A percentile compares a stretch with the other conserved stretches of the same genome.
Conservation (phyloP, 805 yeast species). For the Pichia exigua region DNA sequence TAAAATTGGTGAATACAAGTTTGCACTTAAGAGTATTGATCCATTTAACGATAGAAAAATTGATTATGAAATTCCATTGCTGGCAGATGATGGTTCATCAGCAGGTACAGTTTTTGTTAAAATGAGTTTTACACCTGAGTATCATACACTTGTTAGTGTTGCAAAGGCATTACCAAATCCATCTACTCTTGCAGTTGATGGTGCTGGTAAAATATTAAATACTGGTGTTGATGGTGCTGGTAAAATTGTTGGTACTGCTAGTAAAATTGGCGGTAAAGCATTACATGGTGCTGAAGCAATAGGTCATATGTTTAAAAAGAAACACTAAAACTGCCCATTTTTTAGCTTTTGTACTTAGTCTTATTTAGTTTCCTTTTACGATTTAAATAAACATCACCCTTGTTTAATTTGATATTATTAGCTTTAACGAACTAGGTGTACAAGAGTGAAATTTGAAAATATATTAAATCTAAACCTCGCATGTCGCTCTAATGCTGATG, state of each 20-base stretch:
- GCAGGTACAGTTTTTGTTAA: slow-evolving; percentile 61
- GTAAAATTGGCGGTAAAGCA: slow-evolving; percentile 46
- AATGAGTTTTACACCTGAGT: slow-evolving; percentile 62
- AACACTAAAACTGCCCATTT: slow-evolving; percentile 10
- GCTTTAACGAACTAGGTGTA: too few species aligned
- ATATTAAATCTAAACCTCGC: too few species aligned
- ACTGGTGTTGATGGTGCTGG: slow-evolving; percentile 34
- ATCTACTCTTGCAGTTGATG: slow-evolving; percentile 34
- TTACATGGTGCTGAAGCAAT: slow-evolving; percentile 36
- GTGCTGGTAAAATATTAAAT: slow-evolving; percentile 40
- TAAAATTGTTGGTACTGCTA: slow-evolving; percentile 36
- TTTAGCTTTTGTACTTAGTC: neutral
- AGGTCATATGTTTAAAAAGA: slow-evolving; percentile 24
- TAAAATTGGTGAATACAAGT: slow-evolving; percentile 54
- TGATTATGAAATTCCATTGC: slow-evolving; percentile 43
- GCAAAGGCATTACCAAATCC: slow-evolving; percentile 34
- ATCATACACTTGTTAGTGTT: slow-evolving; percentile 37
- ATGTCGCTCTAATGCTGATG: neutral
- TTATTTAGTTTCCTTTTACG: neutral
- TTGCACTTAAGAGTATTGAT: slow-evolving; percentile 53
- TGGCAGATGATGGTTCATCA: slow-evolving; percentile 39
- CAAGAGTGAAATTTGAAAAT: too few species aligned
- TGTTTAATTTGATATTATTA: too few species aligned
- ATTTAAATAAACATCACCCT: neutral
- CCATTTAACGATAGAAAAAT: slow-evolving; percentile 45